phyloP scores from a whole-genome alignment of 331 rosid genomes.

The Quercus lobata region DNA sequence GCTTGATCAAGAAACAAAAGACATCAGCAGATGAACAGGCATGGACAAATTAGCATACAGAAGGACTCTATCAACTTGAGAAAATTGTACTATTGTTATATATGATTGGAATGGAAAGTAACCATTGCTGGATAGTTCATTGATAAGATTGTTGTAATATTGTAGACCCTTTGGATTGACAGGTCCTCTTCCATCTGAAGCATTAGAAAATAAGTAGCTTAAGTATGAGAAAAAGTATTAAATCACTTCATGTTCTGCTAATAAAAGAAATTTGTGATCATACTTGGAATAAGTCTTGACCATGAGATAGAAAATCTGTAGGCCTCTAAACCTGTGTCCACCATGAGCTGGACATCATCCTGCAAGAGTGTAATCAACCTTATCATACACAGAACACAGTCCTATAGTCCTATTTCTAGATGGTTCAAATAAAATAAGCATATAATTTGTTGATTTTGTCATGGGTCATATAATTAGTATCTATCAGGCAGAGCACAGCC shows the following conservation, averaged over 20 bases:
- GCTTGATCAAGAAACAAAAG: background rate
- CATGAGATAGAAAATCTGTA: conserved; percentile 82
- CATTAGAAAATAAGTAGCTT: background rate
- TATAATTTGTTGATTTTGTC: background rate
- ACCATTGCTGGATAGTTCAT: conserved; percentile 56
- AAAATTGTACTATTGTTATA: background rate
- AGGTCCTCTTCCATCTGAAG: conserved; percentile 68
- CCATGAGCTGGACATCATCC: conserved; percentile 82
- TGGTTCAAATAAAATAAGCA: background rate
- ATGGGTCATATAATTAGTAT: background rate
- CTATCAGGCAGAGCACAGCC: too few species aligned
- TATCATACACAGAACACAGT: background rate
- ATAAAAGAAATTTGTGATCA: background rate
- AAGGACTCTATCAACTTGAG: background rate
- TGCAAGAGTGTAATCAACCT: conserved; percentile 9
- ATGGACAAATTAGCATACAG: background rate
- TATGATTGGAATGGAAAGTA: background rate
- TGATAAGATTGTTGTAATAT: conserved; percentile 62
- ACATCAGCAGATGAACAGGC: background rate
- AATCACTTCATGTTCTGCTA: background rate
- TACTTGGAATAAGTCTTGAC: conserved; percentile 82
- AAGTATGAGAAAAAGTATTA: background rate
- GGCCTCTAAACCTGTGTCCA: conserved; percentile 55
- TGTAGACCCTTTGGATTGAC: conserved; percentile 57
- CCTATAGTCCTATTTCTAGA: background rate